Evolutionary conservation across 2,329 filamentous ascomycete species (phyloP), one percentile per base, ranked within the genome.

Genomic region (Fonsecaea pedrosoi): DNA sequence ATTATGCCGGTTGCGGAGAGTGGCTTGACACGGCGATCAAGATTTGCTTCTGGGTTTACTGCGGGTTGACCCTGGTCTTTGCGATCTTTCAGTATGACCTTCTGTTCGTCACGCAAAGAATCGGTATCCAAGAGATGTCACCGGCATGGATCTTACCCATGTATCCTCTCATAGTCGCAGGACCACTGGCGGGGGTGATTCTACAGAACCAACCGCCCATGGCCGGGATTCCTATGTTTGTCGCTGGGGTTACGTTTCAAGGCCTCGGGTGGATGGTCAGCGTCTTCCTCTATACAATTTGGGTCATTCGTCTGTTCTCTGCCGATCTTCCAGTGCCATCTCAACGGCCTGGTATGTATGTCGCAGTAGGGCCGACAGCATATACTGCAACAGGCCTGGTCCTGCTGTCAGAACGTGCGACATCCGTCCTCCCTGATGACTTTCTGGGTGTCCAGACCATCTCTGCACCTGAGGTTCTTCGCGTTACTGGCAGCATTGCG

Each of bases 81-180:
- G 25, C 57, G 21, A 35, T 60, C n/a, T 60, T 50, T 18, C 40
- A 60, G n/a, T 60, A 60, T 30, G 7, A 60, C 45, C 30, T 50
- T 25, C 40, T 50, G 38, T 92, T 92, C 75, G 80, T 84, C 4
- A 77, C 79, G 4, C 84, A 86, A 74, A 84, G 79, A 68, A 87
- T 88, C 65, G 82, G 80, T 3, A 77, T 91, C 9, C 84, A 87
- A 61, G 86, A 84, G 35, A 90, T 91, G 85, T 91, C 89, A 84
- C 90, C 90, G 0, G 87, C 88, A 0, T 91, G 89, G 89, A 86
- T 92, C 62, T 79, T 92, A 4, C 90, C 89, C 48, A 88, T 91
- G 72, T 92, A 91, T 75, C 89, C 89, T n/a, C 82, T 90, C 74
- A 91, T 92, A 89, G 81, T 92, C 9, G 85, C 85, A 0, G 90